Percentiles rank a stretch among this genome's conserved stretches.
These are phyloP conservation scores for Xylaria venustula DNA, from an alignment of 495 filamentous ascomycete genomes.

Conservation along the genomic window DNA sequence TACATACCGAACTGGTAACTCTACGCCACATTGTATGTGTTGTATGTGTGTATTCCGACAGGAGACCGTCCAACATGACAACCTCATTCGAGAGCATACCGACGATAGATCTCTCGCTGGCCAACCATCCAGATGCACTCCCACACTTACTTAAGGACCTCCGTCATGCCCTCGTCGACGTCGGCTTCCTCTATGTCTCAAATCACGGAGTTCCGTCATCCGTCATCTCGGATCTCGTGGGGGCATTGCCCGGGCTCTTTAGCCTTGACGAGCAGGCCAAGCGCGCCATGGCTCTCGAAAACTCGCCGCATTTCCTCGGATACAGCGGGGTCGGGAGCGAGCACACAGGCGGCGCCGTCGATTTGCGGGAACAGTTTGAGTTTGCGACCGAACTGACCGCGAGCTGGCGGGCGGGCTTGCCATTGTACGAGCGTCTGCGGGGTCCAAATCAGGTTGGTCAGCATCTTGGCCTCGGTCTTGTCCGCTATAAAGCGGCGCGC, in stretches of 20 bases:
- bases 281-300: conserved; percentile 40
- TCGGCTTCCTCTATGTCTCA: conserved; percentile 54
- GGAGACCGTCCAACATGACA: conserved; percentile 12
- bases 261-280: conserved; percentile 37
- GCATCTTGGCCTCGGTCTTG: neutral
- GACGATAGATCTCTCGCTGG: conserved; percentile 45
- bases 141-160: conserved; percentile 37
- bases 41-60: neutral
- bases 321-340: conserved; percentile 53
- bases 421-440: conserved; percentile 48
- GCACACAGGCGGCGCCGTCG: conserved; percentile 46
- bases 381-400: conserved; percentile 51
- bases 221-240: conserved; percentile 37
- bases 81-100: conserved; percentile 42
- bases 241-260: conserved; percentile 44
- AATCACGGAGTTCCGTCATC: conserved; percentile 45
- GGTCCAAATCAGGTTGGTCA: conserved; percentile 49
- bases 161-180: conserved; percentile 43
- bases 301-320: conserved; percentile 55
- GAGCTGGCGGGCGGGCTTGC: conserved; percentile 31
- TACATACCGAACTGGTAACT: too few species aligned
- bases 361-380: conserved; percentile 56
- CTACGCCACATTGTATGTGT: too few species aligned
- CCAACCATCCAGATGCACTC: conserved; percentile 21
- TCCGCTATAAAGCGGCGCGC: neutral